Evolutionary conservation across 192 early-diverging fungal genomes (phyloP).

Genomic region (Backusella tarrabulga): DNA sequence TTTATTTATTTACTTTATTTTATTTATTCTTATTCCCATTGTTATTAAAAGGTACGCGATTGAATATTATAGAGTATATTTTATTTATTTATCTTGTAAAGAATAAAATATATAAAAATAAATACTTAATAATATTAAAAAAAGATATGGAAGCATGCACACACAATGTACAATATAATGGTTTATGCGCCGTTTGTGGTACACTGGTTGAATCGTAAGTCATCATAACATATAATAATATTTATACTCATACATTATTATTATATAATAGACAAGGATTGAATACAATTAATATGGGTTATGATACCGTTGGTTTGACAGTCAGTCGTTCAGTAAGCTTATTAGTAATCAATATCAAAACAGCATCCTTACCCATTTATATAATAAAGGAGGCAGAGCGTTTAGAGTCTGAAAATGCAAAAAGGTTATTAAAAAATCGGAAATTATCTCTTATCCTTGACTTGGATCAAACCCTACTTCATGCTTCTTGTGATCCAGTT

Average conservation of each 20-base stretch:
- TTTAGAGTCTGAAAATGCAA: conserved; percentile 66
- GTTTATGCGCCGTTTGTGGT: conserved; percentile 83
- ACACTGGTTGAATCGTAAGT: conserved; percentile 59
- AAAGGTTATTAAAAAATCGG: conserved; percentile 59
- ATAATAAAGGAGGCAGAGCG: conserved; percentile 61
- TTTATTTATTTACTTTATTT: neutral
- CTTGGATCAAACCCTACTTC: conserved; percentile 97
- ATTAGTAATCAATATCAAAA: neutral
- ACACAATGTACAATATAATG: conserved; percentile 73
- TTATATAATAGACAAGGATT: neutral
- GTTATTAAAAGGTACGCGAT: neutral
- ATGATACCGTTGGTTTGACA: conserved; percentile 67
- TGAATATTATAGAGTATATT: neutral
- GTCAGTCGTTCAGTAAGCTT: conserved; percentile 55
- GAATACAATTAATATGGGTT: conserved; percentile 66
- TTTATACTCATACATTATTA: neutral
- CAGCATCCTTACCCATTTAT: neutral
- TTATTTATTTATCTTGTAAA: too few species aligned
- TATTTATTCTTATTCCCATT: neutral
- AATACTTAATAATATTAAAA: neutral
- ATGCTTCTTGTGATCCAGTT: conserved; percentile 79
- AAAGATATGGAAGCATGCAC: conserved; percentile 55
- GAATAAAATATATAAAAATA: too few species aligned
- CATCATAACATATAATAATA: neutral
- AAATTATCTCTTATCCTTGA: conserved; percentile 93